These are phyloP conservation scores for Suhomyces chickasaworum DNA, from an alignment of 1,139 yeast species.

Conservation along the genomic window DNA sequence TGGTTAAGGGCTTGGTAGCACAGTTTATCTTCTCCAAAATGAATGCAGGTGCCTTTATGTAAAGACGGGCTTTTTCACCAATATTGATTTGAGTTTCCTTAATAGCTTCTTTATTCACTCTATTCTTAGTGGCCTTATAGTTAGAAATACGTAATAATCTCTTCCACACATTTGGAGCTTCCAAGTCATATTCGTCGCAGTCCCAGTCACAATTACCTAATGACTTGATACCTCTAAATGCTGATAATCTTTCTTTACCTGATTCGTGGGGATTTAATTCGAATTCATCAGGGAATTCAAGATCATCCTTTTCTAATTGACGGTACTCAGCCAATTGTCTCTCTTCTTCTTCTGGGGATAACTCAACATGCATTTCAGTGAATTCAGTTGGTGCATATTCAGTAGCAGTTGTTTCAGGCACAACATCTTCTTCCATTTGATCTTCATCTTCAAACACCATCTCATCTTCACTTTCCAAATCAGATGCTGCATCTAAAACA, in stretches of 20 bases:
- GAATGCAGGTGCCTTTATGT: slow-evolving; percentile 60
- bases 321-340: slow-evolving; percentile 73
- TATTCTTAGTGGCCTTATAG: slow-evolving; percentile 76
- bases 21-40: slow-evolving; percentile 48
- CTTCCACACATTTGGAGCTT: slow-evolving; percentile 78
- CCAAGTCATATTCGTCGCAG: slow-evolving; percentile 74
- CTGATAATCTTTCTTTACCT: slow-evolving; percentile 70
- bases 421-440: slow-evolving; percentile 28
- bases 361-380: slow-evolving; percentile 69
- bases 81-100: slow-evolving; percentile 61
- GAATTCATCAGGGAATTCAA: slow-evolving; percentile 94
- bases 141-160: slow-evolving; percentile 74
- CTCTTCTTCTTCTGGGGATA: slow-evolving; percentile 81
- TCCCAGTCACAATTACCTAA: slow-evolving; percentile 86
- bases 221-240: slow-evolving; percentile 87
- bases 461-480: slow-evolving; percentile 54
- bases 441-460: slow-evolving; percentile 31
- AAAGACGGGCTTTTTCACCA: slow-evolving; percentile 66
- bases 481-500: slow-evolving; percentile 50
- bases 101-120: slow-evolving; percentile 61
- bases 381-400: slow-evolving; percentile 49
- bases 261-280: slow-evolving; percentile 77
- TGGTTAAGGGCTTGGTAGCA: slow-evolving; percentile 50
- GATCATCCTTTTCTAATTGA: slow-evolving; percentile 73
- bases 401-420: slow-evolving; percentile 22